Percentiles rank a stretch among this genome's conserved stretches.
phyloP scores from a whole-genome alignment of 1,139 yeast genomes.

The Taphrina communis region DNA sequence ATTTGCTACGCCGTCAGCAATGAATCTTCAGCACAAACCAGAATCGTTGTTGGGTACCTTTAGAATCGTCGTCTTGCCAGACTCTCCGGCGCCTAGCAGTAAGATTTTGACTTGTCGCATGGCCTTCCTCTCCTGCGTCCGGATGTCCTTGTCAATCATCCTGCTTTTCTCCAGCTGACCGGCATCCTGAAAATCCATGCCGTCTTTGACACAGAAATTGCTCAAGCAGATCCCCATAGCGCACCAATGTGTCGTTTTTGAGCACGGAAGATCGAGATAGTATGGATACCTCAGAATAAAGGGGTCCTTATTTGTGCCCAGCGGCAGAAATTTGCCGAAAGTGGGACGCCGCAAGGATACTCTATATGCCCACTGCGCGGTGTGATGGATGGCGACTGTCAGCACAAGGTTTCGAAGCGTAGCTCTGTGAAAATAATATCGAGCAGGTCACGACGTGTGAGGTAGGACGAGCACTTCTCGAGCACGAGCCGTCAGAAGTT shows the following conservation, averaged over 20 bases:
- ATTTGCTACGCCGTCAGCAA: constrained; percentile 59
- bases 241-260: neutral
- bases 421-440: neutral
- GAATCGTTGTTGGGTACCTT: constrained; percentile 52
- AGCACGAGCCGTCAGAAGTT: neutral
- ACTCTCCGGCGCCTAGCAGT: constrained; percentile 72
- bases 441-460: neutral
- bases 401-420: neutral
- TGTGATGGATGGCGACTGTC: neutral
- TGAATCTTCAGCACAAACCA: neutral
- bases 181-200: constrained; percentile 24
- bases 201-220: neutral
- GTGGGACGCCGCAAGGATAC: constrained; percentile 9
- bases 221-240: constrained; percentile 22
- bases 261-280: constrained; percentile 1
- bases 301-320: neutral
- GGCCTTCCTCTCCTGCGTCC: constrained; percentile 55
- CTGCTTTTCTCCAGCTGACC: constrained; percentile 25
- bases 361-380: neutral
- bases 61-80: constrained; percentile 94
- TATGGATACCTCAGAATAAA: neutral
- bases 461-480: constrained; percentile 3
- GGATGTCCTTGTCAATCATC: constrained; percentile 69
- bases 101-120: constrained; percentile 46
- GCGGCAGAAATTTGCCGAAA: constrained; percentile 11